Conservation (phyloP, 2,329 filamentous ascomycete genomes). For the Colletotrichum incanum region DNA sequence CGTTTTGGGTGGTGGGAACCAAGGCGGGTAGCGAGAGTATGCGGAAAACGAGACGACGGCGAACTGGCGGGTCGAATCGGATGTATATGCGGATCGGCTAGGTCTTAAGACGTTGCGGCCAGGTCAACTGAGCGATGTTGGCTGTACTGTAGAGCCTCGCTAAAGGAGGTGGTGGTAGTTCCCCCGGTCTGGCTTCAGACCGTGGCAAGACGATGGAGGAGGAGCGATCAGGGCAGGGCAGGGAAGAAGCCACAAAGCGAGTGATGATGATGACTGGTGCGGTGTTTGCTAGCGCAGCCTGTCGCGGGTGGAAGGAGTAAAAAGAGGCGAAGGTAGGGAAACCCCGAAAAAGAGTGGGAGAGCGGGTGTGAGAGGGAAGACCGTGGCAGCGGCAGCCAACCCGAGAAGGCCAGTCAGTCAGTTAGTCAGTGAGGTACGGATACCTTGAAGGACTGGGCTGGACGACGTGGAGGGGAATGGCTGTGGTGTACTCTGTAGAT, state of each 20-base stretch:
- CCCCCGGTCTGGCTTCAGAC: constrained; percentile 10
- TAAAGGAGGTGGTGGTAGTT: not conserved
- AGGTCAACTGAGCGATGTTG: constrained; percentile 1
- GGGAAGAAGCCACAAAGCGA: constrained; percentile 36
- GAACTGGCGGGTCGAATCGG: constrained; percentile 41
- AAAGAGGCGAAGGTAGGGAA: constrained; percentile 16
- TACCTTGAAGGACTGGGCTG: constrained; percentile 3
- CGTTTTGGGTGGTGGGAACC: constrained; percentile 32
- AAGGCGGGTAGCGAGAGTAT: constrained; percentile 19
- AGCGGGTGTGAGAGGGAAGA: constrained; percentile 18
- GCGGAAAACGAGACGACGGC: constrained; percentile 36
- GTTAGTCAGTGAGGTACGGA: not conserved
- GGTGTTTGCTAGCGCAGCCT: constrained; percentile 31
- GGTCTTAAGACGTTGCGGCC: constrained; percentile 8
- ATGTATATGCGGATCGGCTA: constrained; percentile 11
- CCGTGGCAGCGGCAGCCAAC: constrained; percentile 14
- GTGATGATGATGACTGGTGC: constrained; percentile 40
- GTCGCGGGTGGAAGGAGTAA: constrained; percentile 27
- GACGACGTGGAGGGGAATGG: constrained; percentile 14
- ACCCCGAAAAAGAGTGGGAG: constrained; percentile 1
- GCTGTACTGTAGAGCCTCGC: not conserved
- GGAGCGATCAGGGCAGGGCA: constrained; percentile 17
- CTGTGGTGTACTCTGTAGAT: constrained; percentile 11
- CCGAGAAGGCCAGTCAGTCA: not conserved
- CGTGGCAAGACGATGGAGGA: constrained; percentile 19